Evolutionary conservation across 169 alveolate species (phyloP), one percentile per base, ranked within the genome.

Genomic region (Theileria sp.): DNA sequence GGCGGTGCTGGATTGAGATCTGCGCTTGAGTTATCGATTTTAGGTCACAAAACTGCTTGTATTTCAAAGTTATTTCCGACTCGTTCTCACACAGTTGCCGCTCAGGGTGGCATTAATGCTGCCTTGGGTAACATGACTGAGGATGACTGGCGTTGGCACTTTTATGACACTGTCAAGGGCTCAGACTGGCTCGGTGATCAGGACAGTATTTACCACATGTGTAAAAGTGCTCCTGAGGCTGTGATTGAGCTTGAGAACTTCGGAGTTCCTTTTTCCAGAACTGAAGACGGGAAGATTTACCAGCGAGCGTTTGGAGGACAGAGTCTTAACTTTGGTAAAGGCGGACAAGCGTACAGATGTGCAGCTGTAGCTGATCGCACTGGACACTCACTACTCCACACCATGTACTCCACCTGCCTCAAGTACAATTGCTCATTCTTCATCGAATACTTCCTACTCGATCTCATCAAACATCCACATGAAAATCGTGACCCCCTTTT

Each of bases 111-210:
- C 0, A 85, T 85, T 3, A 78, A 85, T 38, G 87, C 91, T 0
- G 87, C 87, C 30, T 75, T 78, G 3, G 99, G 98, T 12, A 97
- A 97, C 87, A 96, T 96, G 98, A 91, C 95, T 2, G 98, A 95
- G 82, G 99, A 98, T 76, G 99, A 98, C 92, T 98, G 99, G 99
- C 93, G 98, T 73, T 98, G 99, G 98, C 99, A 98, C 83, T 98
- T 98, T 44, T 97, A 95, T 77, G 99, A 98, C 80, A 98, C 99
- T 1, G 98, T 98, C 62, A 98, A 98, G 92, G 99, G 99, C 28
- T 92, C 98, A 13, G 99, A 98, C 89, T 98, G 99, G 99, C 93
- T 98, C n/a, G 99, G 99, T 21, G 99, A 98, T 90, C 98, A 98
- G 87, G 98, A 98, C 84, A 99, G 99, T 82, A 97, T 98, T 67